These are phyloP conservation scores for Pseudopithomyces maydicus DNA, from an alignment of 2,329 filamentous ascomycete genomes.

Conservation along the genomic window DNA sequence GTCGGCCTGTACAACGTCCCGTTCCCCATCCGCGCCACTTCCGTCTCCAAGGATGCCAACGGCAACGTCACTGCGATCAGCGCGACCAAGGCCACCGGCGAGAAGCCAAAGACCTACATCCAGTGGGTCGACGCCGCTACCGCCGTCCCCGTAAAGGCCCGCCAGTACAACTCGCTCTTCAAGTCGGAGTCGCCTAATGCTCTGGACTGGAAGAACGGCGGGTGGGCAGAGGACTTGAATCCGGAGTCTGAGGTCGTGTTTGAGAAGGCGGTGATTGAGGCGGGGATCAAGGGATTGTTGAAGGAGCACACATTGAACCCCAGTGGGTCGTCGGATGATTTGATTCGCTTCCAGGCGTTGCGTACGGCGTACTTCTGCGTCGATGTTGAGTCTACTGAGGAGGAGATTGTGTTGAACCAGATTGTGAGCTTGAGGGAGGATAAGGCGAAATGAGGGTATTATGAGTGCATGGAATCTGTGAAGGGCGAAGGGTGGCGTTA, in stretches of 20 bases:
- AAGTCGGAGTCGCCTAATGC: conserved; percentile 82
- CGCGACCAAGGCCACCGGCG: conserved; percentile 69
- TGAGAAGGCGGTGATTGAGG: conserved; percentile 77
- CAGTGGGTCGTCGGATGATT: conserved; percentile 41
- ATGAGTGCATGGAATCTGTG: background rate
- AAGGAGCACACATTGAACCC: conserved; percentile 50
- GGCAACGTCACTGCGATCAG: conserved; percentile 70
- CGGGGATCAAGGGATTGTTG: conserved; percentile 82
- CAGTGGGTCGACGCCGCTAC: conserved; percentile 82
- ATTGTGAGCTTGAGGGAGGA: conserved; percentile 94
- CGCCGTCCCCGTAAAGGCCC: conserved; percentile 66
- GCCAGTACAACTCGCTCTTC: conserved; percentile 83
- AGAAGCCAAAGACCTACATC: conserved; percentile 75
- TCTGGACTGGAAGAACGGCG: conserved; percentile 69
- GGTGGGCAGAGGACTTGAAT: conserved; percentile 84
- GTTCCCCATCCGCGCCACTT: conserved; percentile 70
- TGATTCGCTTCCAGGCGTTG: conserved; percentile 87
- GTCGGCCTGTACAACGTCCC: conserved; percentile 76
- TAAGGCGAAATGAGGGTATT: conserved; percentile 30
- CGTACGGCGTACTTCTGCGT: conserved; percentile 86
- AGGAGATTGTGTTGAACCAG: conserved; percentile 85
- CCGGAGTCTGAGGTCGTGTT: conserved; percentile 83
- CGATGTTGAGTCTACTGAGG: conserved; percentile 70
- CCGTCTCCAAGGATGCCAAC: conserved; percentile 69
- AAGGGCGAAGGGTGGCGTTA: background rate